A percentile compares a stretch with the other conserved stretches of the same genome.
Conservation (phyloP, 1,284 basidiomycete species). For the Apiotrichum veenhuisii region DNA sequence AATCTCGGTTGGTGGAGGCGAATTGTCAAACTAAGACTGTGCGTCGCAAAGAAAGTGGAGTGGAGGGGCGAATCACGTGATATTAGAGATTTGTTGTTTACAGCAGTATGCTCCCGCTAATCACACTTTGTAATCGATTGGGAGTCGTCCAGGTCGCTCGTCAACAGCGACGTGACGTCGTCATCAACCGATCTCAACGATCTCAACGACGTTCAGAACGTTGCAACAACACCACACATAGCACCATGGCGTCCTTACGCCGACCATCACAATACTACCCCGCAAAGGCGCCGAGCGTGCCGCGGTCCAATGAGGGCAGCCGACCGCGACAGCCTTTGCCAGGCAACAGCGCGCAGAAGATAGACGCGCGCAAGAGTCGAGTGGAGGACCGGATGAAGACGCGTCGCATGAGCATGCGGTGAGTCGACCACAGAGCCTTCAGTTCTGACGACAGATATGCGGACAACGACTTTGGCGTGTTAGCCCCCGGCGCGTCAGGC, state of each 20-base stretch:
- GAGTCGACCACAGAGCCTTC: constrained; percentile 51
- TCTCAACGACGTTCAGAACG: neutral
- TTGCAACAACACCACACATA: neutral
- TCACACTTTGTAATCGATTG: no score
- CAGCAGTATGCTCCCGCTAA: neutral
- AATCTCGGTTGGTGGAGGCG: neutral
- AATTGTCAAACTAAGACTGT: no score
- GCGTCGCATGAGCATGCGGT: constrained; percentile 77
- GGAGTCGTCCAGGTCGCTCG: no score
- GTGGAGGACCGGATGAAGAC: constrained; percentile 92
- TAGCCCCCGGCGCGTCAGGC: neutral
- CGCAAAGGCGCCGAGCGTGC: neutral
- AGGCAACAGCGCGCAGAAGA: neutral
- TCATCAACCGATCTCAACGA: neutral
- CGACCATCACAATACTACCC: constrained; percentile 19
- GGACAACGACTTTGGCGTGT: constrained; percentile 34
- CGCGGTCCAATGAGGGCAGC: neutral
- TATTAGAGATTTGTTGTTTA: neutral
- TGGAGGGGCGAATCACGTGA: neutral
- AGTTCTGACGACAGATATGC: constrained; percentile 29
- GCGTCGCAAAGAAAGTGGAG: no score
- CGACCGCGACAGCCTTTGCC: neutral
- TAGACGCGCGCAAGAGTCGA: constrained; percentile 57
- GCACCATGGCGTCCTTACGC: constrained; percentile 36
- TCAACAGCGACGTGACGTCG: neutral